Conservation (phyloP, 2,329 filamentous ascomycete species). For the Nigrospora osmanthi region DNA sequence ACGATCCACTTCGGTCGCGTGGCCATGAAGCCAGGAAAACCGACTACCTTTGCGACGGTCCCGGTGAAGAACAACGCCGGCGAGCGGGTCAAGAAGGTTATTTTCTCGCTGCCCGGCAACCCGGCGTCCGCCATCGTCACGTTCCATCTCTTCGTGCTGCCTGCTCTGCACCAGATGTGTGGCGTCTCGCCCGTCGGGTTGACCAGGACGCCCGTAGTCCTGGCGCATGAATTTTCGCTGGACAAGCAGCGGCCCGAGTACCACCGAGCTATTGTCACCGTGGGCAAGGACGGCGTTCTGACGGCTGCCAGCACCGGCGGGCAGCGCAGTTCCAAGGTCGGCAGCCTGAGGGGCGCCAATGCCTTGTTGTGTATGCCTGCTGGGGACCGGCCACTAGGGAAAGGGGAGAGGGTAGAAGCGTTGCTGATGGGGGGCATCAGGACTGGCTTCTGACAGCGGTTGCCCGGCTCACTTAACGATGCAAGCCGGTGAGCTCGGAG, state of each 20-base stretch:
- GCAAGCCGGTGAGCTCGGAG: too few relatives aligned
- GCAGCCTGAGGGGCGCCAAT: conserved; percentile 84
- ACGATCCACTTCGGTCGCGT: conserved; percentile 96
- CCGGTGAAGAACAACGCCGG: conserved; percentile 55
- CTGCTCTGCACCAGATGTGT: conserved; percentile 68
- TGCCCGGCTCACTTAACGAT: too few relatives aligned
- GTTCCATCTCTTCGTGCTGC: conserved; percentile 88
- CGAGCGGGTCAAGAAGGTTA: conserved; percentile 54
- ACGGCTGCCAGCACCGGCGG: conserved; percentile 77
- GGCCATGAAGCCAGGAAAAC: conserved; percentile 96
- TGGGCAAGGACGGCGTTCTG: conserved; percentile 58
- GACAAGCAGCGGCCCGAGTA: conserved; percentile 80
- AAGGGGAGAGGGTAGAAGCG: conserved; percentile 67
- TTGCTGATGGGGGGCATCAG: conserved; percentile 59
- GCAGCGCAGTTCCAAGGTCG: conserved; percentile 83
- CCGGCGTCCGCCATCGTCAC: conserved; percentile 90
- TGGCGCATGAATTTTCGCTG: conserved; percentile 65
- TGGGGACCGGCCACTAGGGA: conserved; percentile 54
- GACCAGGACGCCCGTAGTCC: conserved; percentile 60
- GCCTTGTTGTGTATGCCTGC: conserved; percentile 70
- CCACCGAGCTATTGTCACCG: conserved; percentile 71
- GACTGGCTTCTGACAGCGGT: not conserved
- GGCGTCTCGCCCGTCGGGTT: conserved; percentile 64
- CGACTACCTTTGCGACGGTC: conserved; percentile 91
- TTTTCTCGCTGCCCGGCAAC: conserved; percentile 92